Percentiles rank a stretch among this genome's conserved stretches.
These are phyloP conservation scores for Phytophthora sp. DNA, from an alignment of 352 stramenopile species.

Conservation along the genomic window DNA sequence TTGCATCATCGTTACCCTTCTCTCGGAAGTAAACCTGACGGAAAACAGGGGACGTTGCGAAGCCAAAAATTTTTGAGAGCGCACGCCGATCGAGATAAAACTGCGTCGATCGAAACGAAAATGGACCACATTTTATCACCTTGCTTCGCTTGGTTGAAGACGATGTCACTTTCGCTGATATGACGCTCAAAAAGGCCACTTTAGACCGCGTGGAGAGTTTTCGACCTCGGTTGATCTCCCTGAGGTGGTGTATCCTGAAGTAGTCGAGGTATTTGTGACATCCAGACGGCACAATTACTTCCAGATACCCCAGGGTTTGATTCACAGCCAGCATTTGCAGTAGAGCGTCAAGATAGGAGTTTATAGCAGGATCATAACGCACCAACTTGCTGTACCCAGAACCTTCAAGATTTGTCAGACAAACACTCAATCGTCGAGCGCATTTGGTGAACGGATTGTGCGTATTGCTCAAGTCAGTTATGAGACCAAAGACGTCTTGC, in stretches of 20 bases:
- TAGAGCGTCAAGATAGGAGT: conserved; percentile 9
- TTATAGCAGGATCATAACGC: background rate
- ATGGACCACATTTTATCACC: background rate
- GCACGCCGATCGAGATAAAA: background rate
- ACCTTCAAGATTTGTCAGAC: conserved; percentile 8
- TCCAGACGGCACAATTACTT: conserved; percentile 6
- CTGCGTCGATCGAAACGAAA: background rate
- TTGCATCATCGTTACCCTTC: background rate
- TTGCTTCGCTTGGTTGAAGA: background rate
- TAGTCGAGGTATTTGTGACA: conserved; percentile 12
- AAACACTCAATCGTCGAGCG: conserved; percentile 3
- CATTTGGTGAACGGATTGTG: conserved; percentile 12
- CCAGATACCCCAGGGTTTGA: conserved; percentile 18
- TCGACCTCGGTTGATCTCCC: background rate
- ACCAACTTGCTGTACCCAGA: conserved; percentile 1
- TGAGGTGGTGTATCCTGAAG: conserved; percentile 14
- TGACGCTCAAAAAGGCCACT: conserved; percentile 13
- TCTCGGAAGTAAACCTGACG: conserved; percentile 21
- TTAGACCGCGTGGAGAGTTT: conserved; percentile 2
- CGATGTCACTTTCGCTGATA: background rate
- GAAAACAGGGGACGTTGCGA: conserved; percentile 6
- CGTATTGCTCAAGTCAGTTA: conserved; percentile 5
- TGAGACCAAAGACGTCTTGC: conserved; percentile 9
- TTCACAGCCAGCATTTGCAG: conserved; percentile 16
- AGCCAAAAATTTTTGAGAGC: conserved; percentile 11